A percentile compares a stretch with the other conserved stretches of the same genome.
phyloP scores from a whole-genome alignment of 2,329 filamentous ascomycete genomes.

The Ceratocystis smalleyi region DNA sequence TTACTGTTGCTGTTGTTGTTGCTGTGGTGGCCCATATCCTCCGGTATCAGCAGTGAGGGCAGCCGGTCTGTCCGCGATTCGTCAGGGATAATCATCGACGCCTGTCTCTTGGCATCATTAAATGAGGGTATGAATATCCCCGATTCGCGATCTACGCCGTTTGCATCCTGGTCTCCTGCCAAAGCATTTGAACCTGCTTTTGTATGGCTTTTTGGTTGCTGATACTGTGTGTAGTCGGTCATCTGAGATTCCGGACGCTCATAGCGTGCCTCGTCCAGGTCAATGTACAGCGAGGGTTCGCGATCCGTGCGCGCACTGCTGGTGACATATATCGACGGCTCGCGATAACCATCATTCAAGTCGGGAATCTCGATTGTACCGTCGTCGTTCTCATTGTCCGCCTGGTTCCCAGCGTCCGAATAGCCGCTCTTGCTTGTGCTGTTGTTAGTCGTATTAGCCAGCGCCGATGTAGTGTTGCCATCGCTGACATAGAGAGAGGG shows the following conservation, averaged over 20 bases:
- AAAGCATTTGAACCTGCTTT: background rate
- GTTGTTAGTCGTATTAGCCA: background rate
- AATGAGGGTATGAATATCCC: slow-evolving; percentile 15
- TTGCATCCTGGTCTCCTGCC: background rate
- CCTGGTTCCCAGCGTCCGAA: background rate
- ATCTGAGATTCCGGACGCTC: slow-evolving; percentile 13
- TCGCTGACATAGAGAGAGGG: slow-evolving; percentile 14
- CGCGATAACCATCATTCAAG: slow-evolving; percentile 13
- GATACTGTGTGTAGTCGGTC: slow-evolving; percentile 10
- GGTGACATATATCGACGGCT: slow-evolving; percentile 16
- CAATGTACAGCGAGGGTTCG: slow-evolving; percentile 15
- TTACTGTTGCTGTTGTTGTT: background rate
- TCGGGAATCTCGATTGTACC: slow-evolving; percentile 17
- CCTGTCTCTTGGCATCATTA: slow-evolving; percentile 9
- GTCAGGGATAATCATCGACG: slow-evolving; percentile 15
- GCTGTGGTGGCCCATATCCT: slow-evolving; percentile 14
- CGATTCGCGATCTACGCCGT: slow-evolving; percentile 5
- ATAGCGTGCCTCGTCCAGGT: slow-evolving; percentile 10
- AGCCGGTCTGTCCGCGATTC: slow-evolving; percentile 15
- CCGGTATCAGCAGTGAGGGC: slow-evolving; percentile 15
- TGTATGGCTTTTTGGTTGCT: slow-evolving; percentile 4
- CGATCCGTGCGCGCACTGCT: slow-evolving; percentile 10
- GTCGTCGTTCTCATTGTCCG: slow-evolving; percentile 15
- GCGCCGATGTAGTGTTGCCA: slow-evolving; percentile 7
- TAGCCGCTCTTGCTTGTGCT: background rate